Base-by-base conservation (phyloP, 1,139 yeast species). In the Saccharomycopsis crataegensis region DNA sequence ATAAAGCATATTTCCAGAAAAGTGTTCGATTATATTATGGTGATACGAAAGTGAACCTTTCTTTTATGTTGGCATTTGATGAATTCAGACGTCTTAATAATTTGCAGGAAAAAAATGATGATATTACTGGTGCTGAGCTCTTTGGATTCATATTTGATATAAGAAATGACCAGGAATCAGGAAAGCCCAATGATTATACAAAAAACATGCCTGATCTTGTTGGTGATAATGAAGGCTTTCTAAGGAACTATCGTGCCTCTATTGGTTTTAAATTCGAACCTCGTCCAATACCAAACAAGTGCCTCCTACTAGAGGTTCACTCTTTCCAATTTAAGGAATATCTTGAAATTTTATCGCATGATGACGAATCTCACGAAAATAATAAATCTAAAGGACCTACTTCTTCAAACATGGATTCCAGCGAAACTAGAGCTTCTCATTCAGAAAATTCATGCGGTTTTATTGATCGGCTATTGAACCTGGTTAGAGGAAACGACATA, bases 141-240 rank as follows among this genome's bases (percentile, higher is more conserved):
- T 14, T 37, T 14, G 31, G n/a, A 16, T 49, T 42, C 31, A n/a
- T 37, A 32, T 49, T 49, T 33, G 62, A 54, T 43, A 22, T 22
- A 22, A 22, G 2, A 22, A 9, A 43, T 40, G 17, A 40, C n/a
- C 11, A 11, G 11, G 40, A n/a, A 5, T 5, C 40, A n/a, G 40
- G n/a, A 36, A n/a, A 36, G 11, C n/a, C n/a, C 40, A 11, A 36
- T 3, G n/a, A 36, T 36, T n/a, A 36, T 11, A 11, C 40, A 36
- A 5, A n/a, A n/a, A 11, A 36, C n/a, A 36, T 36, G 40, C 40
- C 40, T 11, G 5, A 36, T 36, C 40, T 11, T 36, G n/a, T 36
- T 36, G 11, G n/a, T 36, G n/a, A 36, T 36, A 11, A 11, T 5
- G n/a, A 36, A n/a, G n/a, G n/a, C n/a, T 11, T 11, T 36, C n/a